Evolutionary conservation across 305 asterid species (phyloP).

Genomic region (Fraxinus nigra): DNA sequence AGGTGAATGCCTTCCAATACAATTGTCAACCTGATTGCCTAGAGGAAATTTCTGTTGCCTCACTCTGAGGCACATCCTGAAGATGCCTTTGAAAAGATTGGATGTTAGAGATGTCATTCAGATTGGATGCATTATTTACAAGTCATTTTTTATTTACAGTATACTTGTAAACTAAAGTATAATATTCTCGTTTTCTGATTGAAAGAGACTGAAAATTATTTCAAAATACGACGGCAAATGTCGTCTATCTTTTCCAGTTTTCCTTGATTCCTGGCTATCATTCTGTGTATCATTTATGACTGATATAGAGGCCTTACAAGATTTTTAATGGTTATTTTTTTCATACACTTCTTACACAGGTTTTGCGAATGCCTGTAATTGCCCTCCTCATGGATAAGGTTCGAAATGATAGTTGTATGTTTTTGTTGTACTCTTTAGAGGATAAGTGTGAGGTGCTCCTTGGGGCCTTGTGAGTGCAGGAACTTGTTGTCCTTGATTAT

Average conservation of each 20-base stretch:
- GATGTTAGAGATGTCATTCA: background rate
- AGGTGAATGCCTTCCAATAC: background rate
- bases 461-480: conserved; percentile 11
- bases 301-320: background rate
- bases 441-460: background rate
- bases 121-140: background rate
- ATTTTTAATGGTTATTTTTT: conserved; percentile 22
- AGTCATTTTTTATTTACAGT: background rate
- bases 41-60: background rate
- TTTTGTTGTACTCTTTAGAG: background rate
- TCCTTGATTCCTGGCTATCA: background rate
- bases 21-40: background rate
- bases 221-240: background rate
- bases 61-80: background rate
- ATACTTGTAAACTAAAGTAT: background rate
- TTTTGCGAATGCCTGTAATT: conserved; percentile 72
- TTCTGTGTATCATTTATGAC: conserved; percentile 1
- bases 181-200: background rate
- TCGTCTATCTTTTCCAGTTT: background rate
- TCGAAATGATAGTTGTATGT: conserved; percentile 9
- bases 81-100: background rate
- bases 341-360: conserved; percentile 47
- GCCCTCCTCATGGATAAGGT: conserved; percentile 75
- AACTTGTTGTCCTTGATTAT: conserved; percentile 14
- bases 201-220: background rate